Evolutionary conservation across 352 stramenopile species (phyloP).

Genomic region (Achlya hypogyna): DNA sequence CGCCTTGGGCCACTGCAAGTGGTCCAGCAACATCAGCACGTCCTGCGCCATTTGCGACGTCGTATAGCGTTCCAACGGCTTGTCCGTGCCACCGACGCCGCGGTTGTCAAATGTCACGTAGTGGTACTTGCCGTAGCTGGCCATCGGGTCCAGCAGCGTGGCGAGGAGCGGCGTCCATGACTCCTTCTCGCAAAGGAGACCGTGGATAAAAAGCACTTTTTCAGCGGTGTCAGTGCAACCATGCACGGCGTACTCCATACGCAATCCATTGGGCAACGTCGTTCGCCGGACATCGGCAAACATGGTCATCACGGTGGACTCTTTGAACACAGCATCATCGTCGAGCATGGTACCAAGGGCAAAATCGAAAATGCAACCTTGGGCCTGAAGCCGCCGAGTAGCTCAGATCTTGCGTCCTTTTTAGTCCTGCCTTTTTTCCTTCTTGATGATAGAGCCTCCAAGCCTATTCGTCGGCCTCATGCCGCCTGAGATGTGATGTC

Average conservation of each 20-base stretch:
- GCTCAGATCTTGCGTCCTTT: no score
- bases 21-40: constrained; percentile 41
- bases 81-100: constrained; percentile 38
- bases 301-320: background rate
- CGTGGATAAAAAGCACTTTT: constrained; percentile 42
- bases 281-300: background rate
- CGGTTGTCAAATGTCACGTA: constrained; percentile 53
- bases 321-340: background rate
- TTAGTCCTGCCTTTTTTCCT: no score
- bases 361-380: background rate
- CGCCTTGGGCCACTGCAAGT: constrained; percentile 39
- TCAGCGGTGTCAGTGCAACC: constrained; percentile 20
- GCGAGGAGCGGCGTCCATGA: constrained; percentile 44
- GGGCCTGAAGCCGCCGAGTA: no score
- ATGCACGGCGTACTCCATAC: constrained; percentile 44
- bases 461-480: no score
- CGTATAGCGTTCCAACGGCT: constrained; percentile 38
- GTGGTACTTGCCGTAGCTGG: constrained; percentile 25
- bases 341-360: background rate
- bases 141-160: constrained; percentile 24
- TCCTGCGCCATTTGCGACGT: constrained; percentile 48
- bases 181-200: constrained; percentile 45
- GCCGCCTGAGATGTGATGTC: no score
- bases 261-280: constrained; percentile 25
- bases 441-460: no score